phyloP scores from a whole-genome alignment of 352 stramenopile species.

The Pythium brachiatum region DNA sequence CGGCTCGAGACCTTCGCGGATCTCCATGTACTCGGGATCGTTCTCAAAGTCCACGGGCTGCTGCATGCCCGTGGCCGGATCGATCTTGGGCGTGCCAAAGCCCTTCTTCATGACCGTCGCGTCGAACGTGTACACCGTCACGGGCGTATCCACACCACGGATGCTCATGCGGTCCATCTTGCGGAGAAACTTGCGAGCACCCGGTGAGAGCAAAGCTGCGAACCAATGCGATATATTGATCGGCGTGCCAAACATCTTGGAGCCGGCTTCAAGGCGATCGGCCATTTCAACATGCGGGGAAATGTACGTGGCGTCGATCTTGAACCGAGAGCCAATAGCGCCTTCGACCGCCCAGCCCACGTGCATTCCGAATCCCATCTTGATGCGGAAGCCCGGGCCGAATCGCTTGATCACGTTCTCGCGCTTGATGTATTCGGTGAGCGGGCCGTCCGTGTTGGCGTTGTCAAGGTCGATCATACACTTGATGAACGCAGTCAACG shows the following conservation, averaged over 20 bases:
- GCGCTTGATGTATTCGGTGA: slow-evolving; percentile 70
- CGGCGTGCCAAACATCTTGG: slow-evolving; percentile 89
- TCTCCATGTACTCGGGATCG: slow-evolving; percentile 80
- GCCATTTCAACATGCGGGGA: slow-evolving; percentile 93
- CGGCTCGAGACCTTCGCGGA: slow-evolving; percentile 75
- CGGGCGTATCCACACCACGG: slow-evolving; percentile 69
- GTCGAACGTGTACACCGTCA: slow-evolving; percentile 88
- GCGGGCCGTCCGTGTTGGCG: slow-evolving; percentile 66
- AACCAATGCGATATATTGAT: slow-evolving; percentile 88
- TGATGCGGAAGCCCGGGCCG: slow-evolving; percentile 71
- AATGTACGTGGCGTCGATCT: slow-evolving; percentile 98
- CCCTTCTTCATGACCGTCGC: slow-evolving; percentile 77
- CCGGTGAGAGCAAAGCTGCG: slow-evolving; percentile 60
- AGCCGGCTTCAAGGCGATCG: slow-evolving; percentile 92
- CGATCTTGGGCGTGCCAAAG: slow-evolving; percentile 71
- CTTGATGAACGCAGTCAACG: slow-evolving; percentile 95
- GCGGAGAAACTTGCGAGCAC: slow-evolving; percentile 67
- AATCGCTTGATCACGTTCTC: slow-evolving; percentile 84
- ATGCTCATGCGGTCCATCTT: slow-evolving; percentile 88
- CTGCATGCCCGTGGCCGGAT: slow-evolving; percentile 56
- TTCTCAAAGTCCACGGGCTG: slow-evolving; percentile 79
- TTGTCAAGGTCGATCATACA: slow-evolving; percentile 89
- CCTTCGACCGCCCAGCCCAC: slow-evolving; percentile 96
- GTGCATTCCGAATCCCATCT: slow-evolving; percentile 96
- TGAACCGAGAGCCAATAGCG: slow-evolving; percentile 93